A percentile compares a stretch with the other conserved stretches of the same genome.
These are phyloP conservation scores for Phytophthora agathidicida DNA, from an alignment of 352 stramenopile species.

Conservation along the genomic window DNA sequence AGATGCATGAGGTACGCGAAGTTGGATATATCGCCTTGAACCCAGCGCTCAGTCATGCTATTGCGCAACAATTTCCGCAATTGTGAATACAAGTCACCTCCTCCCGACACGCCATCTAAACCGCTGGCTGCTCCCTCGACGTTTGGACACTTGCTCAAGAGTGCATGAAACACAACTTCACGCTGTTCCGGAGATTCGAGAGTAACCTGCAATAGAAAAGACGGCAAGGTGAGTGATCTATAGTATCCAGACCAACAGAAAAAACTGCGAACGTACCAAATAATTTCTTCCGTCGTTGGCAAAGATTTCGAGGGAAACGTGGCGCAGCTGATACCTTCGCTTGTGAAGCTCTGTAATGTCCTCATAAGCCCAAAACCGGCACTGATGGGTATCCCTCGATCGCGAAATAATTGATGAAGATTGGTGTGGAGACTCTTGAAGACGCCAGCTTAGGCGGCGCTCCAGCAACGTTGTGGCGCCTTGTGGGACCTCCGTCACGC, in stretches of 20 bases:
- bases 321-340: slow-evolving; percentile 71
- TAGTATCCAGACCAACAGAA: neutral
- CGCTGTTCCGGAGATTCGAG: slow-evolving; percentile 69
- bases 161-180: slow-evolving; percentile 74
- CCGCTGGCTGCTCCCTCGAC: slow-evolving; percentile 69
- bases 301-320: slow-evolving; percentile 82
- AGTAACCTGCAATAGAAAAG: slow-evolving; percentile 50
- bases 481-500: slow-evolving; percentile 59
- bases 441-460: slow-evolving; percentile 51
- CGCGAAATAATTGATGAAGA: slow-evolving; percentile 18
- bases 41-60: slow-evolving; percentile 82
- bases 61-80: slow-evolving; percentile 72
- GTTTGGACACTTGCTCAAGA: slow-evolving; percentile 76
- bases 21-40: slow-evolving; percentile 73
- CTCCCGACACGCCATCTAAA: slow-evolving; percentile 52
- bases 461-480: slow-evolving; percentile 60
- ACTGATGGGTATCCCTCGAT: slow-evolving; percentile 59
- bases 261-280: slow-evolving; percentile 48
- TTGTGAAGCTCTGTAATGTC: slow-evolving; percentile 82
- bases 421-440: slow-evolving; percentile 17
- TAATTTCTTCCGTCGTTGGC: slow-evolving; percentile 76
- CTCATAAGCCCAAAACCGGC: slow-evolving; percentile 77
- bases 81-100: slow-evolving; percentile 70
- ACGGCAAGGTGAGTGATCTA: neutral
- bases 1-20: slow-evolving; percentile 98